Percentiles rank a stretch among this genome's conserved stretches.
These are phyloP conservation scores for Euptelea pleiosperma DNA, from an alignment of 164 flowering plant genomes.

Conservation along the genomic window DNA sequence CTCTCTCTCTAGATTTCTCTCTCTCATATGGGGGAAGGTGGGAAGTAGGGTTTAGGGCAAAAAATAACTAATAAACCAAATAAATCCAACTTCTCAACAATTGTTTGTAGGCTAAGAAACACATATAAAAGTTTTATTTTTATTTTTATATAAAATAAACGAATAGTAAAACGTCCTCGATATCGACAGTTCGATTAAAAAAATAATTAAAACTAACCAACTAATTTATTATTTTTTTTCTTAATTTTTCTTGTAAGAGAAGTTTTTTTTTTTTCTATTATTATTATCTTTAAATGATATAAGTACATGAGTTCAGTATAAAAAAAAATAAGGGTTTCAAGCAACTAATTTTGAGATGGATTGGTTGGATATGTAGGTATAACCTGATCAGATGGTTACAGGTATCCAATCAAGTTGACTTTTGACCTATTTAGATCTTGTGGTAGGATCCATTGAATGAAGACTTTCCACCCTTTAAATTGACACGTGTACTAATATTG, in stretches of 20 bases:
- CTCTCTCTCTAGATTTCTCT: too few species aligned
- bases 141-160: neutral
- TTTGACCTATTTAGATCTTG: too few species aligned
- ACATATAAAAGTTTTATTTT: neutral
- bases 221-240: neutral
- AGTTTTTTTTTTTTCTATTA: too few species aligned
- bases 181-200: conserved; percentile 14
- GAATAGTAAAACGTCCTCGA: conserved; percentile 2
- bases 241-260: too few species aligned
- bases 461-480: neutral
- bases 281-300: too few species aligned
- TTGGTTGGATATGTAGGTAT: neutral
- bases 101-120: conserved; percentile 15
- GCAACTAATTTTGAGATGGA: neutral
- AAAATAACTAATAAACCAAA: neutral
- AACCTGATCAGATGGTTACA: neutral
- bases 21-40: neutral
- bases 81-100: conserved; percentile 12
- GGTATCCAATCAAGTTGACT: neutral
- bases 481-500: neutral
- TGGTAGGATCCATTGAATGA: too few species aligned
- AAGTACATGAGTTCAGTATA: too few species aligned
- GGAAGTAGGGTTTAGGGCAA: conserved; percentile 8
- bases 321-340: neutral
- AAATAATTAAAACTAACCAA: conserved; percentile 2